Base-by-base conservation (phyloP, 768 basidiomycete species). In the Boletus reticuloceps region DNA sequence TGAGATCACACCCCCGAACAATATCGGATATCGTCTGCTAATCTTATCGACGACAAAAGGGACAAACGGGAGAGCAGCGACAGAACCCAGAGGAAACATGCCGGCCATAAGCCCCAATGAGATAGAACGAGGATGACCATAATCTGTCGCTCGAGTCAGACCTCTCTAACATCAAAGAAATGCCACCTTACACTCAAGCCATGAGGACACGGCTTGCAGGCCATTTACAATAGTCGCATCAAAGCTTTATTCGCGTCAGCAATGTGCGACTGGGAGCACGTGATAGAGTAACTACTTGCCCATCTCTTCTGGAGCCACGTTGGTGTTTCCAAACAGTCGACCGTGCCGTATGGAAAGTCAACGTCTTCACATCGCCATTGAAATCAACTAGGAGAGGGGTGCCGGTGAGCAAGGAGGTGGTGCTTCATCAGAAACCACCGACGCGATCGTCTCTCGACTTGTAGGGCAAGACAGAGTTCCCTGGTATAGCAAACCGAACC, bases 171-270 rank as follows among this genome's bases (percentile, higher is more conserved):
- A 8, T 27, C 38, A n/a, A n/a, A 8, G 38, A n/a, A 4, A n/a
- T n/a, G 6, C 7, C 2, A 8, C 56, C 77, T 56, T 50, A 84
- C 83, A 84, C 5, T 67, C 69, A 57, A 79, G 75, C 81, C 82
- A 85, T 0, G 81, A 78, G 22, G 76, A 68, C 16, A 84, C 82
- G 0, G 82, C 80, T 63, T 85, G 83, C 36, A 85, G 64, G 38
- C 82, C 82, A 60, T 84, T 85, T 64, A 84, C 75, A 82, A 84
- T 84, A 5, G 82, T 81, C 0, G 81, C 79, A 4, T 60, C 43
- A 12, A 59, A 59, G 2, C 60, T 60, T 42, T 32, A 12, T 22
- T 14, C n/a, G 5, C 5, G 8, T 59, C 25, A 61, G 47, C 8
- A 25, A 25, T 25, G 1, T 22, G 22, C 22, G 22, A 22, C 22